phyloP scores from a whole-genome alignment of 352 stramenopile genomes.

The Phytophthora sp. region DNA sequence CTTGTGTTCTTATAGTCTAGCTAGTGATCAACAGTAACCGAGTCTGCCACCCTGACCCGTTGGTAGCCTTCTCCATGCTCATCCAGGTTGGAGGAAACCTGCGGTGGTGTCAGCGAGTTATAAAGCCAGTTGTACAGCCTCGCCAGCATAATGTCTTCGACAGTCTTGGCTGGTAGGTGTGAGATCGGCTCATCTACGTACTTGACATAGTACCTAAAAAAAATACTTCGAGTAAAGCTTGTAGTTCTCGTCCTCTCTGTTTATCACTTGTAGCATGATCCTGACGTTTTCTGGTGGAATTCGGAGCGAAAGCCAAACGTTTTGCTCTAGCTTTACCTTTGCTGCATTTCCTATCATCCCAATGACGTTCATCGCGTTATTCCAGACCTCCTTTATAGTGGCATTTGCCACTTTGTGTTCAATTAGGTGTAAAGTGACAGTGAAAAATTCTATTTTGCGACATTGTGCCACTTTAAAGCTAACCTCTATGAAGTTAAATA shows the following conservation, averaged over 20 bases:
- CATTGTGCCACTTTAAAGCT: no score
- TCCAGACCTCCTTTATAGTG: no score
- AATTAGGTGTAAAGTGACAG: no score
- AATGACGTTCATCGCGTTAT: no score
- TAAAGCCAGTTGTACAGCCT: background rate
- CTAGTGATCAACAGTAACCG: no score
- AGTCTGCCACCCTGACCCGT: no score
- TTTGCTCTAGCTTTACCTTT: background rate
- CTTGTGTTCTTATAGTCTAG: no score
- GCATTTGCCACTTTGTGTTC: no score
- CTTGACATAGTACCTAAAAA: background rate
- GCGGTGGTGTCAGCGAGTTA: background rate
- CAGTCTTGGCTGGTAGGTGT: background rate
- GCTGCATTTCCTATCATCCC: background rate
- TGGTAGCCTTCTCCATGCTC: no score
- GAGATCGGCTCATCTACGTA: background rate
- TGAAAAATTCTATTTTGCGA: no score
- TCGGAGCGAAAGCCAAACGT: background rate
- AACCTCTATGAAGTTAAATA: no score
- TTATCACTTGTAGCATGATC: background rate
- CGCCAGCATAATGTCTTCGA: background rate
- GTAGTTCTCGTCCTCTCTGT: background rate
- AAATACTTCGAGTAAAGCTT: background rate
- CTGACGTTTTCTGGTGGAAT: background rate
- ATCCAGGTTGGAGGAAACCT: background rate